Base-by-base conservation (phyloP, 441 rosid species). In the Syzygium syzygioides region DNA sequence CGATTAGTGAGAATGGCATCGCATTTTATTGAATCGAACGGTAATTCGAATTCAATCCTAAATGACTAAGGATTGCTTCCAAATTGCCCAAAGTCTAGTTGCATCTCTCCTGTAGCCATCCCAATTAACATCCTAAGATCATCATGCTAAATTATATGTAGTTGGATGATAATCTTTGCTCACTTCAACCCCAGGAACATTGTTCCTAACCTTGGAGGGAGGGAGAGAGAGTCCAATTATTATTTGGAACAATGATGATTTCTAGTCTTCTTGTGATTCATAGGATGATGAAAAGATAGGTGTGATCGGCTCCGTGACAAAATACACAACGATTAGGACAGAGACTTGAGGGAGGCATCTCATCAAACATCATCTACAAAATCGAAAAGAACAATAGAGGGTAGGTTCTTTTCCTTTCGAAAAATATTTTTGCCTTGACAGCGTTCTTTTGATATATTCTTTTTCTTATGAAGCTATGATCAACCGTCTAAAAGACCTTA, bases 1-100 rank as follows among this genome's bases (percentile, higher is more conserved):
- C 1, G 0, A 12, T 76, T 3, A 76, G 48, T 2, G 4, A 76
- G 52, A 37, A 41, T 0, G 0, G 4, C 14, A 6, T 12, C 3
- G 0, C 14, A 12, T 76, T 14, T 6, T 11, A 41, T 20, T 2
- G 1, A 76, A 14, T 3, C 25, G 3, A 41, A 41, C 2, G 2
- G n/a, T 7, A 3, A 76, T 45, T 41, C 18, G n/a, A 14, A 76
- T 14, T 28, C 83, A 41, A 76, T 76, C 15, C 52, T 17, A 23
- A 41, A 76, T 76, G 18, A 76, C 25, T 3, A 41, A 12, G 17
- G 52, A 37, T 37, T 45, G n/a, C 52, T 76, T 23, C 10, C 52
- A 20, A 76, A 41, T 41, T 76, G 83, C 2, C 6, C 18, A 23
- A 41, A 41, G 52, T 76, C 25, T 76, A 41, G 50, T 76, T 25